These are phyloP conservation scores for Triticum turgidum DNA, from an alignment of 176 grass and related monocot genomes.

Conservation along the genomic window DNA sequence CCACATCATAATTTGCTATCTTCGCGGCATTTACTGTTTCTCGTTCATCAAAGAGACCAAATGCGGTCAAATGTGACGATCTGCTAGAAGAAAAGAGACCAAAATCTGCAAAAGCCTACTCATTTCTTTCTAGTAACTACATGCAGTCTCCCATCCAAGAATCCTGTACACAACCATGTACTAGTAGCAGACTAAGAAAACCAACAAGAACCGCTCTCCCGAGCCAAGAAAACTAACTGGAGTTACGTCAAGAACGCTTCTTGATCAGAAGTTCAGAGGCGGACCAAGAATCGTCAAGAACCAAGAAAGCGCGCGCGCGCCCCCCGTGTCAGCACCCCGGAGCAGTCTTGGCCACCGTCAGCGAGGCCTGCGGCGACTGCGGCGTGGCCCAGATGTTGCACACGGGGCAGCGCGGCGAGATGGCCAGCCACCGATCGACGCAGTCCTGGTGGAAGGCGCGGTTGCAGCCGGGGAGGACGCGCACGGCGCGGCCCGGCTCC, in stretches of 20 bases:
- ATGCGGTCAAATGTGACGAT: not conserved
- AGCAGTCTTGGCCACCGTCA: constrained; percentile 13
- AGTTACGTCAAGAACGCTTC: not conserved
- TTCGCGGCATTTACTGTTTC: not conserved
- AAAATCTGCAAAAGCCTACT: constrained; percentile 18
- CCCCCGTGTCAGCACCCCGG: constrained; percentile 25
- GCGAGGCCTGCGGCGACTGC: not conserved
- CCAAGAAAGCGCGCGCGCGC: constrained; percentile 26
- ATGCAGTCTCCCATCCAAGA: constrained; percentile 8
- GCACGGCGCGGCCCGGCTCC: constrained; percentile 42
- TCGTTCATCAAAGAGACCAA: not conserved
- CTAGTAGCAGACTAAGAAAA: constrained; percentile 7
- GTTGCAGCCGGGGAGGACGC: constrained; percentile 56
- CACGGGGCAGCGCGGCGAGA: constrained; percentile 47
- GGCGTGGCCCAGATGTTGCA: constrained; percentile 39
- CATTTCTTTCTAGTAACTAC: constrained; percentile 16
- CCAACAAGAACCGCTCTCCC: constrained; percentile 7
- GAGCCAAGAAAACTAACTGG: constrained; percentile 17
- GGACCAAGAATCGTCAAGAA: constrained; percentile 39
- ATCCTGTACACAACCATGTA: constrained; percentile 14
- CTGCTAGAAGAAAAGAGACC: constrained; percentile 12
- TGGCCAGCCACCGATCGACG: constrained; percentile 53
- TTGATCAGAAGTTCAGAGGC: constrained; percentile 17
- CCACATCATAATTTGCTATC: not conserved
- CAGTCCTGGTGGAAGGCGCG: constrained; percentile 62